phyloP scores from a whole-genome alignment of 495 filamentous ascomycete species.

The Hypoxylon cercidicola region DNA sequence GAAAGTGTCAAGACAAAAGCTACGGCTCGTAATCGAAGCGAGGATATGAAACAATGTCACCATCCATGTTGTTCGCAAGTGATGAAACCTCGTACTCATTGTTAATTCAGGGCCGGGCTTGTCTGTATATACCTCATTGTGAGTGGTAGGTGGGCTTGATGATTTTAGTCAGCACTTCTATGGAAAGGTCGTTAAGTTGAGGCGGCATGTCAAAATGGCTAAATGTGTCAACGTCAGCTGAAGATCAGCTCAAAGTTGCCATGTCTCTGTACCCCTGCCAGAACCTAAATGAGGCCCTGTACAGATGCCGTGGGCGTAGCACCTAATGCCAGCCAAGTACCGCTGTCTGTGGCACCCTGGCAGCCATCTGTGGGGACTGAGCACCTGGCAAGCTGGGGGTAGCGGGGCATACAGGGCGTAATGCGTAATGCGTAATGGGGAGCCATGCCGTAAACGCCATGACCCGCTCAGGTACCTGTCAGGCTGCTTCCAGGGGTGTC shows the following conservation, averaged over 20 bases:
- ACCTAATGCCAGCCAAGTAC: conserved; percentile 14
- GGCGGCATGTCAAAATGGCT: conserved; percentile 18
- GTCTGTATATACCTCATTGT: too few relatives aligned
- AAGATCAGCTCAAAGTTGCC: not conserved
- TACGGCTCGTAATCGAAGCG: too few relatives aligned
- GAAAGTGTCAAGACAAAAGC: too few relatives aligned
- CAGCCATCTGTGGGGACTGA: conserved; percentile 6
- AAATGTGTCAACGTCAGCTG: conserved; percentile 3
- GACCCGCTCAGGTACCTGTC: conserved; percentile 25
- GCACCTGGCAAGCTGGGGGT: not conserved
- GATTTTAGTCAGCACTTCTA: not conserved
- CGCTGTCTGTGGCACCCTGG: too few relatives aligned
- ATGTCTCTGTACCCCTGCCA: conserved; percentile 18
- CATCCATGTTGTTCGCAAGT: too few relatives aligned
- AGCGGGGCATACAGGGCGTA: too few relatives aligned
- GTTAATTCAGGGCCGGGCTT: too few relatives aligned
- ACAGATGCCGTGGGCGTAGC: conserved; percentile 10
- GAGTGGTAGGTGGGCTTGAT: not conserved
- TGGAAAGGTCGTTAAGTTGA: not conserved
- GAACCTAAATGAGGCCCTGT: conserved; percentile 13
- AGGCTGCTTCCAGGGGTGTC: conserved; percentile 24
- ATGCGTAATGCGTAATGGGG: too few relatives aligned
- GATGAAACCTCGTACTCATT: too few relatives aligned
- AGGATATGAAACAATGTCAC: too few relatives aligned
- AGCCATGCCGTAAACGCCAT: conserved; percentile 9